phyloP scores from a whole-genome alignment of 1,139 yeast genomes.

The Saccharomyces hybrid region DNA sequence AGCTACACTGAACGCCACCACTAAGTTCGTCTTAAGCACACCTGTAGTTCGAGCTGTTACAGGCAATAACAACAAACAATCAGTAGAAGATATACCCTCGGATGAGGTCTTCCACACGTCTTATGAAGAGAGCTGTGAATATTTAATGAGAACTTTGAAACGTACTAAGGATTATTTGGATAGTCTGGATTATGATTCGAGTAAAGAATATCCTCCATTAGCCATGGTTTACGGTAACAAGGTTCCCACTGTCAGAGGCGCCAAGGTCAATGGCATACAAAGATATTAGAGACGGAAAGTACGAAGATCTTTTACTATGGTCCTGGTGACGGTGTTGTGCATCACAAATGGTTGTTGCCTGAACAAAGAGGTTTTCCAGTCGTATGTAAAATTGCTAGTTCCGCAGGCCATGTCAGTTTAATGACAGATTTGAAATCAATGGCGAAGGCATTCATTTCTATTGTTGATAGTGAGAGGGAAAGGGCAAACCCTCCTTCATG shows the following conservation, averaged over 20 bases:
- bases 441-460: conserved; percentile 60
- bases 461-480: conserved; percentile 45
- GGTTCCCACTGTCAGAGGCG: conserved; percentile 80
- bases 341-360: conserved; percentile 77
- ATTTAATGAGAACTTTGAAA: conserved; percentile 53
- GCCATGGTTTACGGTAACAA: conserved; percentile 72
- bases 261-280: conserved; percentile 48
- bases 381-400: conserved; percentile 59
- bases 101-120: conserved; percentile 29
- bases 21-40: conserved; percentile 8
- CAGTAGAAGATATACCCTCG: conserved; percentile 11
- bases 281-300: conserved; percentile 63
- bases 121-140: conserved; percentile 57
- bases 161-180: conserved; percentile 52
- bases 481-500: conserved; percentile 2
- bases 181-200: conserved; percentile 49
- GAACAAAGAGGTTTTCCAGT: conserved; percentile 60
- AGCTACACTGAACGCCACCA: conserved; percentile 5
- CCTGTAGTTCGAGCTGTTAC: conserved; percentile 2
- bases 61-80: conserved; percentile 6
- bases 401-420: conserved; percentile 70
- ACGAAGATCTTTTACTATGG: conserved; percentile 74
- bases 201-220: conserved; percentile 64
- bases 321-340: conserved; percentile 90
- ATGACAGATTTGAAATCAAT: conserved; percentile 67